Evolutionary conservation across 2,329 filamentous ascomycete genomes (phyloP), one percentile per base, ranked within the genome.

Genomic region (Xylariaceae sp.): DNA sequence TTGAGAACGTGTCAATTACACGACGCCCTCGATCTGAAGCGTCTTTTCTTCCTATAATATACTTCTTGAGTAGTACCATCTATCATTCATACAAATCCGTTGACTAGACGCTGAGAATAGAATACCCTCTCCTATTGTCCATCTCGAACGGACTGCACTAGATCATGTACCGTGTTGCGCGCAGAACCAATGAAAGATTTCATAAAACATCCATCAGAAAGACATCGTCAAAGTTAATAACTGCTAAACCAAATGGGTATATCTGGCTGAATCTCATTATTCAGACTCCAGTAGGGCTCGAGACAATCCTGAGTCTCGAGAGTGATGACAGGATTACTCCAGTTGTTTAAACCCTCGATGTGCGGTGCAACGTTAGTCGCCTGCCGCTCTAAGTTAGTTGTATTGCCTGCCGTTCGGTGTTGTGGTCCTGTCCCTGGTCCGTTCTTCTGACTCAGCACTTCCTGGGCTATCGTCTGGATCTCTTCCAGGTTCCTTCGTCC

Each of bases 161-260:
- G n/a, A 6, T 12, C 9, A 8, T 21, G 12, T 4, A 28, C 14
- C 23, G 31, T 29, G 14, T 21, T n/a, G 9, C 21, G 45, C 31
- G 29, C 16, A 26, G 2, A 28, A n/a, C n/a, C n/a, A n/a, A n/a
- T n/a, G n/a, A n/a, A n/a, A n/a, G n/a, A n/a, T n/a, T n/a, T n/a
- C n/a, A n/a, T n/a, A n/a, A n/a, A n/a, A n/a, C n/a, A n/a, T n/a
- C n/a, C n/a, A n/a, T n/a, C n/a, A n/a, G n/a, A n/a, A n/a, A n/a
- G n/a, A n/a, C n/a, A n/a, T n/a, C n/a, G n/a, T n/a, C n/a, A n/a
- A n/a, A n/a, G n/a, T 36, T 39, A 62, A 39, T 55, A 60, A 40
- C 47, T 36, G 46, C 44, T 39, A 53, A 59, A 61, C 52, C 58
- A 63, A 17, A 63, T 24, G 12, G 61, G 55, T 17, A 62, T 36